A percentile compares a stretch with the other conserved stretches of the same genome.
Conservation (phyloP, 208 protist genomes). For the Leishmania aethiopica region DNA sequence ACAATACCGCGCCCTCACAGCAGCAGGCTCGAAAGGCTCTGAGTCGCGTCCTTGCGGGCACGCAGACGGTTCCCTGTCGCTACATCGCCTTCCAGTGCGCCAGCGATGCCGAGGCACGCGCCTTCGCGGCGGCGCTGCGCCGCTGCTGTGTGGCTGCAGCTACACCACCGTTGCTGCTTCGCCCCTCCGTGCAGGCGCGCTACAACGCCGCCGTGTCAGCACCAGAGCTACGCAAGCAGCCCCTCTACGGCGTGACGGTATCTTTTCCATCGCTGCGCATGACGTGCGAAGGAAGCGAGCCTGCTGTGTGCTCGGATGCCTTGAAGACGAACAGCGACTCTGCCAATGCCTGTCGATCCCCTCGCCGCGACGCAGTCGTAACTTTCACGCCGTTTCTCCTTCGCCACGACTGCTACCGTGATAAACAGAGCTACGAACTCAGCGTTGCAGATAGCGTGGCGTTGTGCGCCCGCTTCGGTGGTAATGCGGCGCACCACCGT, state of each 20-base stretch:
- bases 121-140: constrained; percentile 22
- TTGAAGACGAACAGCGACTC: neutral
- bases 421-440: constrained; percentile 28
- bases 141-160: constrained; percentile 19
- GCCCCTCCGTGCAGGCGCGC: constrained; percentile 11
- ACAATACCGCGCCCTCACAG: neutral
- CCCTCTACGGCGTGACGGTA: constrained; percentile 3
- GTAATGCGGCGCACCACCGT: neutral
- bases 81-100: constrained; percentile 27
- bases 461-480: neutral
- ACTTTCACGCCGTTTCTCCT: constrained; percentile 19
- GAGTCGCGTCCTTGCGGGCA: constrained; percentile 3
- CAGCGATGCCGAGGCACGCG: constrained; percentile 10
- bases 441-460: constrained; percentile 1
- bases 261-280: constrained; percentile 23
- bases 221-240: constrained; percentile 15
- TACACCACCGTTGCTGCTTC: constrained; percentile 10
- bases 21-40: constrained; percentile 9
- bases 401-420: constrained; percentile 13
- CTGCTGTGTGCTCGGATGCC: constrained; percentile 6
- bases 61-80: constrained; percentile 25
- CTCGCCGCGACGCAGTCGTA: constrained; percentile 15
- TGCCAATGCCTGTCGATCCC: neutral
- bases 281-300: constrained; percentile 26
- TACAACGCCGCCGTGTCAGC: constrained; percentile 14